These are phyloP conservation scores for Hylodesmum podocarpum DNA, from an alignment of 306 rosid species.

Conservation along the genomic window DNA sequence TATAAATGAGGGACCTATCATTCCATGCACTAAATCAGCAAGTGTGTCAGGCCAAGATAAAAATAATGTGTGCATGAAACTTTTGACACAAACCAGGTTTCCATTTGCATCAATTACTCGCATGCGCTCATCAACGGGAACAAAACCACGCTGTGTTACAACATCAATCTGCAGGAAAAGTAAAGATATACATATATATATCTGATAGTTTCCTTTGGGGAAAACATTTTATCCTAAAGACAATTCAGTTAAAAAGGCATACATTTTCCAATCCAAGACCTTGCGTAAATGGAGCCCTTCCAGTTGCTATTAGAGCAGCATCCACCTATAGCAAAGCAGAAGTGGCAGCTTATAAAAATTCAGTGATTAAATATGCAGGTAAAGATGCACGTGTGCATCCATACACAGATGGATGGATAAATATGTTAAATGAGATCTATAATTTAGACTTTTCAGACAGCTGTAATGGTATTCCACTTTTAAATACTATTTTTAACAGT, in stretches of 20 bases:
- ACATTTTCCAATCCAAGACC: constrained; percentile 81
- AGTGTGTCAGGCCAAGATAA: neutral
- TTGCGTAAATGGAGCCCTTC: constrained; percentile 75
- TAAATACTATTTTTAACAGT: neutral
- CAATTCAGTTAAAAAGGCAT: constrained; percentile 28
- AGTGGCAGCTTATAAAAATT: neutral
- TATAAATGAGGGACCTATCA: constrained; percentile 67
- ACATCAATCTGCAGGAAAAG: constrained; percentile 57
- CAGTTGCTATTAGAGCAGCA: constrained; percentile 82
- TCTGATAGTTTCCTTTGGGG: neutral
- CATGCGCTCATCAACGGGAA: constrained; percentile 78
- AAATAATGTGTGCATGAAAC: neutral
- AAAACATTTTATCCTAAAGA: neutral
- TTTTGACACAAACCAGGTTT: constrained; percentile 48
- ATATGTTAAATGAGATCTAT: neutral
- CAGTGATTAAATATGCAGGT: neutral
- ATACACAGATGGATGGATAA: neutral
- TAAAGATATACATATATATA: neutral
- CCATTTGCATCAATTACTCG: constrained; percentile 62
- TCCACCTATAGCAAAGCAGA: constrained; percentile 57
- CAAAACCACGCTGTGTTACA: constrained; percentile 65
- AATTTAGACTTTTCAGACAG: neutral
- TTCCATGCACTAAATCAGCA: constrained; percentile 20
- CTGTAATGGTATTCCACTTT: neutral
- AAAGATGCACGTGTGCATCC: neutral